phyloP scores from a whole-genome alignment of 176 grass and related monocot genomes.

The Oryza officinalis region DNA sequence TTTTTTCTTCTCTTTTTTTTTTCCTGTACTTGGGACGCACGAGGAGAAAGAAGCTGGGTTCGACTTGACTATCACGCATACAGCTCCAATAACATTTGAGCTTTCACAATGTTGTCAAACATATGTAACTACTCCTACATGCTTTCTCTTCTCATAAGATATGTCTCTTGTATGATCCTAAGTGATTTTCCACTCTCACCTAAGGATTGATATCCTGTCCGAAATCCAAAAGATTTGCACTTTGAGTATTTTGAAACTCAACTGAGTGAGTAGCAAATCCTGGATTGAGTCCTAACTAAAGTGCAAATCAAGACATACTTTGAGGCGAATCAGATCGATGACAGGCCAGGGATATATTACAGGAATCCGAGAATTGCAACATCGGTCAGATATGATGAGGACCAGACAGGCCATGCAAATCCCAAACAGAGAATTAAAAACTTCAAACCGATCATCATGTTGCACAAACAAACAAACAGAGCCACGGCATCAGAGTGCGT shows the following conservation, averaged over 20 bases:
- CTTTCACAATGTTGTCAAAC: background rate
- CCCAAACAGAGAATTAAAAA: background rate
- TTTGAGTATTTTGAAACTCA: background rate
- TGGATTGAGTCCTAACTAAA: background rate
- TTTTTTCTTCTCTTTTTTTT: background rate
- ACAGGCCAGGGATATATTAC: background rate
- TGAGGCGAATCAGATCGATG: background rate
- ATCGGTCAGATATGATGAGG: background rate
- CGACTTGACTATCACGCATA: background rate
- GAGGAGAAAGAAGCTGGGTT: conserved; percentile 28
- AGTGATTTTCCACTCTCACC: background rate
- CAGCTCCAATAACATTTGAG: background rate
- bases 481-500: background rate
- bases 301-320: background rate
- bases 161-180: background rate
- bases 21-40: background rate
- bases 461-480: background rate
- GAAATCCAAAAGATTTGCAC: background rate
- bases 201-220: background rate
- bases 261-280: background rate
- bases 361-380: background rate
- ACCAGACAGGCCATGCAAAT: background rate
- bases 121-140: background rate
- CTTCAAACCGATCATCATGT: background rate
- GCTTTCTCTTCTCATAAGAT: background rate